Evolutionary conservation across 495 filamentous ascomycete species (phyloP).

Genomic region (Penicillium pancosmium): DNA sequence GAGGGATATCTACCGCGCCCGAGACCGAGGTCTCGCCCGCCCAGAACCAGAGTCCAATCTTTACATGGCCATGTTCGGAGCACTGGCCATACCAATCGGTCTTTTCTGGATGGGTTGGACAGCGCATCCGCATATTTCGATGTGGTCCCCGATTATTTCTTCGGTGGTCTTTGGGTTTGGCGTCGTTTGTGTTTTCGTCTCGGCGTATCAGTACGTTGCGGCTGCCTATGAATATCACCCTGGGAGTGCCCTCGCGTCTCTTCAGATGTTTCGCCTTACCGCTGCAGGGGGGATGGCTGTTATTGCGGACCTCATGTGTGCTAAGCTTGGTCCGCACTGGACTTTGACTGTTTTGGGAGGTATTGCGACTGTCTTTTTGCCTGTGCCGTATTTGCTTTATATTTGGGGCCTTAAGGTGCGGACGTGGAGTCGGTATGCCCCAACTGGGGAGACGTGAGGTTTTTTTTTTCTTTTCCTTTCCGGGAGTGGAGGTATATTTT

Average conservation of each 20-base stretch:
- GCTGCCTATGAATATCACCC: slow-evolving; percentile 44
- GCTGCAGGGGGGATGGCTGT: slow-evolving; percentile 49
- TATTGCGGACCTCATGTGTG: slow-evolving; percentile 47
- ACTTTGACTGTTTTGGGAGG: slow-evolving; percentile 50
- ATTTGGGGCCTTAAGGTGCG: slow-evolving; percentile 11
- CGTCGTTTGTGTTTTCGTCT: slow-evolving; percentile 47
- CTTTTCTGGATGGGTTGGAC: slow-evolving; percentile 65
- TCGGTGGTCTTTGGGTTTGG: slow-evolving; percentile 52
- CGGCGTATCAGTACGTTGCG: slow-evolving; percentile 52
- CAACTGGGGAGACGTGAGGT: not conserved
- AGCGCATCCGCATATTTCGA: slow-evolving; percentile 43
- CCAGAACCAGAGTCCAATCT: slow-evolving; percentile 56
- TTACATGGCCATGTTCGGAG: slow-evolving; percentile 58
- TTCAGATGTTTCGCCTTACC: slow-evolving; percentile 48
- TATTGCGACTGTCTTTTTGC: slow-evolving; percentile 46
- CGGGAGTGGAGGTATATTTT: too few species aligned
- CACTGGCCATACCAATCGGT: slow-evolving; percentile 51
- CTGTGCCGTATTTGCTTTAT: slow-evolving; percentile 49
- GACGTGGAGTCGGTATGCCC: slow-evolving; percentile 14
- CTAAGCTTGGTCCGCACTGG: slow-evolving; percentile 50
- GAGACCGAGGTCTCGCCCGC: not conserved
- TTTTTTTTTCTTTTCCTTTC: too few species aligned
- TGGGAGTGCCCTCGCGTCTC: slow-evolving; percentile 42
- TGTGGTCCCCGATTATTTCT: slow-evolving; percentile 48
- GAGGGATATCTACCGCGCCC: slow-evolving; percentile 18